phyloP scores from a whole-genome alignment of 2,329 filamentous ascomycete genomes.

The Cladosporium sp. region DNA sequence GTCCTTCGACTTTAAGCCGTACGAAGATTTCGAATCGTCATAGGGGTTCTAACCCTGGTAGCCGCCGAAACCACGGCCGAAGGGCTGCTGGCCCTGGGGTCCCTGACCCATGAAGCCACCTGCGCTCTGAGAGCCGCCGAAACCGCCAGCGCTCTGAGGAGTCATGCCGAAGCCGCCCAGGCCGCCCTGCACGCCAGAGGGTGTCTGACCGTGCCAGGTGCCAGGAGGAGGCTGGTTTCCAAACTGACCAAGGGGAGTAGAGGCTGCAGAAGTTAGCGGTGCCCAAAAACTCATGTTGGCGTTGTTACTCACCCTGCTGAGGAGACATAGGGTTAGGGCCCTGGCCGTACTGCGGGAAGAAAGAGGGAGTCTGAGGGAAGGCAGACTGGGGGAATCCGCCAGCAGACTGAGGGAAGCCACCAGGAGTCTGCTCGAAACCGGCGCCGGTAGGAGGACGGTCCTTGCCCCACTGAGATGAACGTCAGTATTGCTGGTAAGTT shows the following conservation, averaged over 20 bases:
- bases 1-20: constrained; percentile 10
- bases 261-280: constrained; percentile 37
- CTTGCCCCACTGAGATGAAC: constrained; percentile 79
- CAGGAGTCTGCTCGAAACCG: constrained; percentile 60
- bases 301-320: constrained; percentile 20
- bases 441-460: constrained; percentile 80
- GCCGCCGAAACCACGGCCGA: constrained; percentile 52
- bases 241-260: constrained; percentile 54
- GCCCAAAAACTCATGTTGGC: neutral
- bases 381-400: constrained; percentile 40
- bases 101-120: constrained; percentile 49
- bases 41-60: constrained; percentile 51
- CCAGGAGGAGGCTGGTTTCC: constrained; percentile 48
- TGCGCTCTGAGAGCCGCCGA: constrained; percentile 62
- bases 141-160: constrained; percentile 71
- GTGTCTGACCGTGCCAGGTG: constrained; percentile 41
- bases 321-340: constrained; percentile 57
- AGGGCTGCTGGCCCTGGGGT: constrained; percentile 38
- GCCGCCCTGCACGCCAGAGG: constrained; percentile 8
- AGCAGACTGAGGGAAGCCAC: constrained; percentile 67
- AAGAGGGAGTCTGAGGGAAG: constrained; percentile 64
- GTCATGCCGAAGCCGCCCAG: constrained; percentile 17
- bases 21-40: constrained; percentile 10
- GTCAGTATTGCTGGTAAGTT: constrained; percentile 23
- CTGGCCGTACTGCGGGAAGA: constrained; percentile 93